Evolutionary conservation across 2,329 filamentous ascomycete genomes (phyloP), one percentile per base, ranked within the genome.

Genomic region (Moelleriella libera): DNA sequence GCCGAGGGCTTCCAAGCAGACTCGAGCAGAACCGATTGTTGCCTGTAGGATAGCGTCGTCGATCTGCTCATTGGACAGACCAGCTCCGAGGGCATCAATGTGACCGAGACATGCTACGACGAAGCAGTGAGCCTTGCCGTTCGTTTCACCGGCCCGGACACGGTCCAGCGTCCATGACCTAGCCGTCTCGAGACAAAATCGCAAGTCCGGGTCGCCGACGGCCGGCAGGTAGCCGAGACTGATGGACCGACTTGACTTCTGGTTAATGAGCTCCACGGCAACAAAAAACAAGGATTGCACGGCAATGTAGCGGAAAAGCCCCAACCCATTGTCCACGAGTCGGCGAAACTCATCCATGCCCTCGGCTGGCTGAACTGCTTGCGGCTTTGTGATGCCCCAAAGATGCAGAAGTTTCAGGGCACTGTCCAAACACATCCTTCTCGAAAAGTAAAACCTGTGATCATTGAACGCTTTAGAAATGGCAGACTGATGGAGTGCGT

Each of bases 401-500:
- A 65, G 59, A 44, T 62, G 58, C 1, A 59, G 54, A 6, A 65
- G 54, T 48, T 64, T 66, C 44, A 67, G 55, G 0, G 63, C 63
- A 8, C 62, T 63, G 53, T 74, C 70, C 8, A 72, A 61, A 41
- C 64, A 66, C 45, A 74, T 67, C 49, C 75, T 74, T 21, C 71
- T 67, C 0, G 72, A 76, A 57, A 73, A 77, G 57, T 74, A 74
- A 51, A 69, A 75, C 1, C 64, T 63, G 0, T 71, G 69, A 40
- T 75, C 65, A 1, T 65, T 58, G 10, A 67, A 62, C 0, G 72
- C 68, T 11, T 64, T 61, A 5, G 59, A 57, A 30, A 74, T 63
- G 58, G 70, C 69, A 0, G 69, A 69, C 39, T 74, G 70, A 51
- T 82, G 77, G 0, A 82, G 67, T 0, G 70, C 67, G 10, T 80